Conservation (phyloP, 202 grass and related monocot genomes). For the Sporobolus alterniflorus region DNA sequence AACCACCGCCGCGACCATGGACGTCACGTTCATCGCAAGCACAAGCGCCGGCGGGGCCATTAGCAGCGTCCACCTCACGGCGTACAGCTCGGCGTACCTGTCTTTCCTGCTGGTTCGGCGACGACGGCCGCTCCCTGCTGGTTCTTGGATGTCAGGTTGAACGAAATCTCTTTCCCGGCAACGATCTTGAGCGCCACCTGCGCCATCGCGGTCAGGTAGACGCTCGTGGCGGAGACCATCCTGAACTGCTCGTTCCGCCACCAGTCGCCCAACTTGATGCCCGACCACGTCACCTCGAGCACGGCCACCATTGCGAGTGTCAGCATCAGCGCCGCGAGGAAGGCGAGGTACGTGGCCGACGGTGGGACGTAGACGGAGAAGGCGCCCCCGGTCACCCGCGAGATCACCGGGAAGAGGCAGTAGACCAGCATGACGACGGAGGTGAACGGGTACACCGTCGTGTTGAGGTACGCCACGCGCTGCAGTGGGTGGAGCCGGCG, state of each 20-base stretch:
- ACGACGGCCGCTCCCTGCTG: neutral
- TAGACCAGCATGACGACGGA: constrained; percentile 66
- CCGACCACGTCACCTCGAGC: constrained; percentile 78
- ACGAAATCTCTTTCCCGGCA: constrained; percentile 44
- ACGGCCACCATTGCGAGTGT: constrained; percentile 67
- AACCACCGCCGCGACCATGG: neutral
- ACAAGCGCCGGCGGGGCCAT: constrained; percentile 46
- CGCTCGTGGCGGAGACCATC: constrained; percentile 66
- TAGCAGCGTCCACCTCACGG: constrained; percentile 55
- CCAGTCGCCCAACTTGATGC: constrained; percentile 60
- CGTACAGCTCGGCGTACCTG: constrained; percentile 54
- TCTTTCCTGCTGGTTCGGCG: neutral
- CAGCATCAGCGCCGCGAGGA: constrained; percentile 55
- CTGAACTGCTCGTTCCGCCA: constrained; percentile 91
- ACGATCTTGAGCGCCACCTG: constrained; percentile 54
- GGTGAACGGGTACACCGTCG: constrained; percentile 76
- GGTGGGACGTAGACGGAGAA: constrained; percentile 31
- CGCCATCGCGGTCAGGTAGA: constrained; percentile 56
- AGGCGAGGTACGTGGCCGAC: constrained; percentile 52
- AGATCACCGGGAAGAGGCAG: constrained; percentile 59
- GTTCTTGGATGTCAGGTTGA: constrained; percentile 38
- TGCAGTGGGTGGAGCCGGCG: constrained; percentile 66
- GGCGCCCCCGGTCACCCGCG: constrained; percentile 29
- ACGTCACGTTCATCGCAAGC: constrained; percentile 37
- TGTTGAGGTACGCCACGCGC: constrained; percentile 71